A percentile compares a stretch with the other conserved stretches of the same genome.
These are phyloP conservation scores for Sextonia rubra DNA, from an alignment of 164 flowering plant genomes.

Conservation along the genomic window DNA sequence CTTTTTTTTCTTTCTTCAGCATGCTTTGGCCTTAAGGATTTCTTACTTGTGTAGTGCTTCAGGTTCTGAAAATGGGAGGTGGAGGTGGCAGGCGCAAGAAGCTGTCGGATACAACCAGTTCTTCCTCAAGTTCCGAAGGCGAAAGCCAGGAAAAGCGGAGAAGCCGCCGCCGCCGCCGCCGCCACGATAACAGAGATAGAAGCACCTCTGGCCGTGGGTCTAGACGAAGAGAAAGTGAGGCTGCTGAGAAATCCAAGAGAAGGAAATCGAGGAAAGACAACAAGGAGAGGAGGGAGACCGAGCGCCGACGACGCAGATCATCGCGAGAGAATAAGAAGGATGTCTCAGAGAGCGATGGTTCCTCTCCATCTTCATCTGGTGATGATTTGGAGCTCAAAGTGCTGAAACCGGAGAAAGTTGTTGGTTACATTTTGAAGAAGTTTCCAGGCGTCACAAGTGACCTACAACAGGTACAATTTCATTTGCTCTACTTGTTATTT, in stretches of 20 bases:
- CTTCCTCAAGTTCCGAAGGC: constrained; percentile 16
- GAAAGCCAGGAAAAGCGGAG: constrained; percentile 13
- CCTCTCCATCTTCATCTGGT: constrained; percentile 18
- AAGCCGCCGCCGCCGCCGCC: constrained; percentile 8
- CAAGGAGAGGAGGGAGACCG: constrained; percentile 10
- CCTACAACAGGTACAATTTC: constrained; percentile 50
- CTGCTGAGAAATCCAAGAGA: constrained; percentile 2
- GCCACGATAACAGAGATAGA: constrained; percentile 9
- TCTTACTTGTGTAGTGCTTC: too few relatives aligned
- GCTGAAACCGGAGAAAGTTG: constrained; percentile 36
- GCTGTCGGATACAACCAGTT: constrained; percentile 2
- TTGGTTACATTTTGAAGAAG: constrained; percentile 35
- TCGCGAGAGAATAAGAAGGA: constrained; percentile 13
- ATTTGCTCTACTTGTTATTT: neutral
- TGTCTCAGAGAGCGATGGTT: constrained; percentile 26
- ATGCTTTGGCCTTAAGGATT: too few relatives aligned
- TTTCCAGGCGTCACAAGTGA: constrained; percentile 62
- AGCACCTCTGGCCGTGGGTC: constrained; percentile 11
- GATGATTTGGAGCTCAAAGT: constrained; percentile 19
- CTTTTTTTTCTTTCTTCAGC: too few relatives aligned
- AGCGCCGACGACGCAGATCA: constrained; percentile 12
- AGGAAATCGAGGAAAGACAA: constrained; percentile 16
- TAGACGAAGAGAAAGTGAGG: constrained; percentile 19
- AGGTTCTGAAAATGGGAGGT: constrained; percentile 9
- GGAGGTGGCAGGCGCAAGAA: constrained; percentile 14